These are phyloP conservation scores for Phialophora tarda DNA, from an alignment of 2,329 filamentous ascomycete species.

Conservation along the genomic window DNA sequence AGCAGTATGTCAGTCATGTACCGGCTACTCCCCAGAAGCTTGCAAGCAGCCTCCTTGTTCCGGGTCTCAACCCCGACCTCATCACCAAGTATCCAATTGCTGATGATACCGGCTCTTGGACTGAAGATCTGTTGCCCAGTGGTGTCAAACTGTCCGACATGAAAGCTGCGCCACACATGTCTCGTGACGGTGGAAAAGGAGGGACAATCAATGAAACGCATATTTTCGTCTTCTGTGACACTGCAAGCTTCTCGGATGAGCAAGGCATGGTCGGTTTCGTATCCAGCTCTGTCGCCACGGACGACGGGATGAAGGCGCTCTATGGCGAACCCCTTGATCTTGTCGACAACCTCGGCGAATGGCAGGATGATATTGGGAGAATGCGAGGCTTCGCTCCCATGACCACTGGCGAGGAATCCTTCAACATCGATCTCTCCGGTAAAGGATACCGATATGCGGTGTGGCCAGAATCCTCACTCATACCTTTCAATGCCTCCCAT, in stretches of 20 bases:
- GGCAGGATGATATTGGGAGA: conserved; percentile 43
- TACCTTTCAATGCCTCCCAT: conserved; percentile 41
- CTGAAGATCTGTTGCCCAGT: conserved; percentile 28
- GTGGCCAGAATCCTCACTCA: conserved; percentile 44
- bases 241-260: conserved; percentile 41
- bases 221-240: conserved; percentile 45
- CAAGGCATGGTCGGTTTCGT: conserved; percentile 42
- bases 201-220: conserved; percentile 44
- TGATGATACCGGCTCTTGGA: conserved; percentile 39
- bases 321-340: conserved; percentile 39
- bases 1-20: conserved; percentile 41
- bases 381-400: conserved; percentile 44
- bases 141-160: conserved; percentile 26
- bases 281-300: conserved; percentile 43
- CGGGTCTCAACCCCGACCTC: conserved; percentile 41
- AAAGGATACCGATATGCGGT: conserved; percentile 44
- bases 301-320: conserved; percentile 42
- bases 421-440: conserved; percentile 43
- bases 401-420: conserved; percentile 43
- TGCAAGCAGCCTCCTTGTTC: conserved; percentile 34
- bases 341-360: conserved; percentile 43
- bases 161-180: conserved; percentile 40
- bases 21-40: conserved; percentile 36
- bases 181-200: conserved; percentile 44
- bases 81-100: conserved; percentile 42